Evolutionary conservation across 2,329 filamentous ascomycete species (phyloP), one percentile per base, ranked within the genome.

Genomic region (Cadophora sp.): DNA sequence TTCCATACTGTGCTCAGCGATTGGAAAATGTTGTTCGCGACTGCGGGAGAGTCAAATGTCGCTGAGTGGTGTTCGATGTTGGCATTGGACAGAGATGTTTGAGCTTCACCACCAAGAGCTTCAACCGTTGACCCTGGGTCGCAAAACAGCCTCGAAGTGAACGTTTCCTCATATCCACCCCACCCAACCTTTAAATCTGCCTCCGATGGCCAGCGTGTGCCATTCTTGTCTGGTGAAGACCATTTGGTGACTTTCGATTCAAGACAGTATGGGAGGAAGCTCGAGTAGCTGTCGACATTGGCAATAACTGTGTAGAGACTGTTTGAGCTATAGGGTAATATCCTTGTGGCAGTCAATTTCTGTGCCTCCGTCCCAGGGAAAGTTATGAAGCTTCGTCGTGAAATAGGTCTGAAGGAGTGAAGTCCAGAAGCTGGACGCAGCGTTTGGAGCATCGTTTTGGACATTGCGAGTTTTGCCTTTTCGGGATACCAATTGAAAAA

Each of bases 201-300:
- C 70, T 90, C 85, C 33, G 89, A 85, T 0, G 96, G 96, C 83
- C 87, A 92, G 51, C 79, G 80, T 33, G 80, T 80, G 61, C 72
- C 71, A 1, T 80, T 76, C 30, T 80, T 68, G 75, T 87, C 83
- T 9, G 87, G 82, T 14, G 77, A 63, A 7, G 92, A 90, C 86
- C 91, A 93, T 66, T 84, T 83, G 1, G 93, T 97, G 48, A 98
- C 93, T 68, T 84, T 85, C 45, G 92, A 94, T 55, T 83, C 83
- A 51, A 87, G 86, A 81, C 95, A 97, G 85, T 96, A 97, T 13
- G 96, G 96, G n/a, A 99, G 87, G 83, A 98, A 99, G 71, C 83
- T 79, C 45, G 85, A 83, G 86, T 99, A 99, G 70, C 88, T 88
- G 79, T 93, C 87, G 71, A 99, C 89, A 79, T 97, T 93, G 80